Conservation (phyloP, 2,329 filamentous ascomycete genomes). For the Periconia digitata region DNA sequence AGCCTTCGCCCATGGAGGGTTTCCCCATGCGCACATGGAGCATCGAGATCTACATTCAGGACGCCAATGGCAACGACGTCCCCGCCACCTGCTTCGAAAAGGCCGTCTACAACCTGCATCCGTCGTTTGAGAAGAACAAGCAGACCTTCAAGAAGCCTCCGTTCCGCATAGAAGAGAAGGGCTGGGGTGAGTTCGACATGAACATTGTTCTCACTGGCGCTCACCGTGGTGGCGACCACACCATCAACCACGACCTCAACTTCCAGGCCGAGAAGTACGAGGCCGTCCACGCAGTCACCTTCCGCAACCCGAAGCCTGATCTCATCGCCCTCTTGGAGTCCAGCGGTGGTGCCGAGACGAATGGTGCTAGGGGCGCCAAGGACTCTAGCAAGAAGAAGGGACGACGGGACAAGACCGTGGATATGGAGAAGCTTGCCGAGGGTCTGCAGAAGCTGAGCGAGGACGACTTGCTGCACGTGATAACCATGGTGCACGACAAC, state of each 20-base stretch:
- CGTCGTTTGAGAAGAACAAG: conserved; percentile 82
- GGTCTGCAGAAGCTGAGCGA: conserved; percentile 85
- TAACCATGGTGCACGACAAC: conserved; percentile 98
- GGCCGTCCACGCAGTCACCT: conserved; percentile 74
- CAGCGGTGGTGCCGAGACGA: conserved; percentile 71
- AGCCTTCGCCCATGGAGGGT: conserved; percentile 78
- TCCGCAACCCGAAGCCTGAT: conserved; percentile 91
- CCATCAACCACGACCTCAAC: conserved; percentile 86
- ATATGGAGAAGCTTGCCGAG: conserved; percentile 97
- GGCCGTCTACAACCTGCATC: conserved; percentile 89
- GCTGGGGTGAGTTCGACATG: conserved; percentile 99
- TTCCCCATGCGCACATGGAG: conserved; percentile 94
- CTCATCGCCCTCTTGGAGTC: conserved; percentile 78
- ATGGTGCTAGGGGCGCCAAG: conserved; percentile 61
- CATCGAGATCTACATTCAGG: conserved; percentile 80
- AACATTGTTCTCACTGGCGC: conserved; percentile 77
- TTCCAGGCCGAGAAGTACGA: conserved; percentile 83
- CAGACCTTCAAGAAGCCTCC: conserved; percentile 84
- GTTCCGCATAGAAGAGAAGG: conserved; percentile 88
- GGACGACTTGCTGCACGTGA: conserved; percentile 90
- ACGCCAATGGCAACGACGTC: conserved; percentile 82
- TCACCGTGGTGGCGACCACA: conserved; percentile 82
- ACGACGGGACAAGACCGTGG: conserved; percentile 66
- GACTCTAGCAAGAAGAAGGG: conserved; percentile 70
- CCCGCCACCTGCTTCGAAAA: conserved; percentile 87